These are phyloP conservation scores for Lentinula guzmanii DNA, from an alignment of 768 basidiomycete genomes.

Conservation along the genomic window DNA sequence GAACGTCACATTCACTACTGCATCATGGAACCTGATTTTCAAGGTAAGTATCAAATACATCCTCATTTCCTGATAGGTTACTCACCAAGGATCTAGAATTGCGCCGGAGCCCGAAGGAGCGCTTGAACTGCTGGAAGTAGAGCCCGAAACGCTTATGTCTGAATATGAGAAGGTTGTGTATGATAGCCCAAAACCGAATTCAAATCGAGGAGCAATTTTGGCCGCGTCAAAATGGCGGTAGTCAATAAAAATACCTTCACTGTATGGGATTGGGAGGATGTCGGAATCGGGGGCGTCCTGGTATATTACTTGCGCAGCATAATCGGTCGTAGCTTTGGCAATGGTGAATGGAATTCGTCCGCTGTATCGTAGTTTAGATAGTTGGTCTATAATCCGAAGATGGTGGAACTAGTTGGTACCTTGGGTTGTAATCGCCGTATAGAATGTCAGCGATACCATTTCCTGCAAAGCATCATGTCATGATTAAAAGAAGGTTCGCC, in stretches of 20 bases:
- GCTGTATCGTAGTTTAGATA: slow-evolving; percentile 14
- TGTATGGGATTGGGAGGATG: slow-evolving; percentile 48
- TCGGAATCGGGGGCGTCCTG: slow-evolving; percentile 17
- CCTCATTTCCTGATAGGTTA: background rate
- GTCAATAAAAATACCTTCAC: slow-evolving; percentile 52
- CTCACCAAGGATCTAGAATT: slow-evolving; percentile 45
- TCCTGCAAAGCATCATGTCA: slow-evolving; percentile 24
- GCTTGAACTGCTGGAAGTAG: slow-evolving; percentile 30
- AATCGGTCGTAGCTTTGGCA: slow-evolving; percentile 48
- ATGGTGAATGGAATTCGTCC: slow-evolving; percentile 48
- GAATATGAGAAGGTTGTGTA: slow-evolving; percentile 46
- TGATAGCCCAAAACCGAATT: slow-evolving; percentile 44
- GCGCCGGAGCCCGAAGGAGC: slow-evolving; percentile 42
- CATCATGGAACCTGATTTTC: slow-evolving; percentile 39
- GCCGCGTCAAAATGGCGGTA: slow-evolving; percentile 29
- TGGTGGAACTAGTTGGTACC: slow-evolving; percentile 22
- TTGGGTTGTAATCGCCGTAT: slow-evolving; percentile 55
- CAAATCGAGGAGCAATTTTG: slow-evolving; percentile 19
- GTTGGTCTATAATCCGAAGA: background rate
- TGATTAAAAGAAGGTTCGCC: background rate
- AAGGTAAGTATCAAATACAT: background rate
- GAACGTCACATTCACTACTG: slow-evolving; percentile 48
- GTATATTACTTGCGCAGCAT: slow-evolving; percentile 44
- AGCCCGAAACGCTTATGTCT: slow-evolving; percentile 30
- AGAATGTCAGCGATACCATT: slow-evolving; percentile 53